phyloP scores from a whole-genome alignment of 768 basidiomycete genomes.

The Boletus sp. region DNA sequence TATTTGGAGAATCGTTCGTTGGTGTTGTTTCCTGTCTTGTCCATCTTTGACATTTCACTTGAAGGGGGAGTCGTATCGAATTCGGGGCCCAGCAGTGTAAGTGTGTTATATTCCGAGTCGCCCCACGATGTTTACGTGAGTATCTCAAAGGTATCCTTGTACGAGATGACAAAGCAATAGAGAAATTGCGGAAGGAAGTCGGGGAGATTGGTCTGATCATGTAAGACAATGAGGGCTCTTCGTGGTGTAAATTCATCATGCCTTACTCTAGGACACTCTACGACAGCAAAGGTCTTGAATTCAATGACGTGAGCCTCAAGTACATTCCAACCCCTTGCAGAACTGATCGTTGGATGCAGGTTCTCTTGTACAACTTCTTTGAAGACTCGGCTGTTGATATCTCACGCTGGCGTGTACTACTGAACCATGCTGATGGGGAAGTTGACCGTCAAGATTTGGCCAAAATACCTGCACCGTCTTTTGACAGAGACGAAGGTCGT shows the following conservation, averaged over 20 bases:
- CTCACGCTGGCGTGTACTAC: slow-evolving; percentile 59
- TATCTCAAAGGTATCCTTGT: slow-evolving; percentile 59
- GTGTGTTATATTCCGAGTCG: background rate
- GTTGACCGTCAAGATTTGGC: slow-evolving; percentile 11
- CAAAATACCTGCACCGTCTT: slow-evolving; percentile 39
- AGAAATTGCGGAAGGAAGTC: slow-evolving; percentile 48
- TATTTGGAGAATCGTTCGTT: slow-evolving; percentile 49
- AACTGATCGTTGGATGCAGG: slow-evolving; percentile 37
- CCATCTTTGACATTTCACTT: slow-evolving; percentile 10
- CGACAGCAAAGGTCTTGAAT: slow-evolving; percentile 33
- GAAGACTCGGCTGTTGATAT: slow-evolving; percentile 52
- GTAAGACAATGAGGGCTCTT: slow-evolving; percentile 33
- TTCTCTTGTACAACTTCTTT: slow-evolving; percentile 75
- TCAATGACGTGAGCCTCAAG: slow-evolving; percentile 15
- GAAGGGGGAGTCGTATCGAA: slow-evolving; percentile 48
- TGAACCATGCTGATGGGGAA: slow-evolving; percentile 40
- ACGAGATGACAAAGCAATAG: slow-evolving; percentile 52
- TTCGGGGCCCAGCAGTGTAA: slow-evolving; percentile 68
- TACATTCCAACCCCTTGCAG: background rate
- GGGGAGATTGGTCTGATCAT: slow-evolving; percentile 60
- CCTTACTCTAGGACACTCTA: slow-evolving; percentile 28
- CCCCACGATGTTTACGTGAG: background rate
- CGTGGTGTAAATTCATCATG: background rate
- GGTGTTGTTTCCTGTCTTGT: background rate
- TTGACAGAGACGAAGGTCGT: slow-evolving; percentile 41